Base-by-base conservation (phyloP, 2,329 filamentous ascomycete species). In the Aspergillus vadensis region DNA sequence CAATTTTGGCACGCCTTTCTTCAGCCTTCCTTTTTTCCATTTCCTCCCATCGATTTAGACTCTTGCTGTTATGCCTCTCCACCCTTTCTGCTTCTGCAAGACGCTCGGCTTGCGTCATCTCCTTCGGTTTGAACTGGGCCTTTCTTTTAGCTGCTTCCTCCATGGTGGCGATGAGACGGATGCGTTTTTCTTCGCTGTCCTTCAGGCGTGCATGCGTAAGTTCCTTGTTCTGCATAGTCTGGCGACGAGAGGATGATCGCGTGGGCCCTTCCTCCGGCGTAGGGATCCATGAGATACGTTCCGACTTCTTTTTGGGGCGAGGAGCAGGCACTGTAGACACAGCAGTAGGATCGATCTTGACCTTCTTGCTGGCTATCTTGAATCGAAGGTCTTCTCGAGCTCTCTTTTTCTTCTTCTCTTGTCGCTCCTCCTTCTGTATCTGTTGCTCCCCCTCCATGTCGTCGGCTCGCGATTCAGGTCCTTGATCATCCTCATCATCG, bases 21-120 rank as follows among this genome's bases (percentile, higher is more conserved):
- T 94, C 91, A 66, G 93, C 90, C 60, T 94, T 87, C 73, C 90
- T 88, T 77, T 92, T 92, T 78, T 99, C 95, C 6, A 92, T 91
- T 75, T 92, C 90, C 75, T 98, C 93, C 93, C 94, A 98, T 58
- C 91, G 85, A 72, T 94, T 97, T 71, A 97, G 79, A 76, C 90
- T 98, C 82, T 91, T 96, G 67, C 89, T 86, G 76, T 99, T 97
- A 69, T 88, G 83, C 76, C 90, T 89, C 77, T 98, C 95, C 6
- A 96, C 88, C 55, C 88, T 80, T 17, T 89, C 91, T 1, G 93
- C 93, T 76, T 96, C 91, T 27, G 86, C 88, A 27, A 97, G 82
- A 39, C 92, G 86, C 74, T 98, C 89, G 48, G 86, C 91, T 76
- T 97, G 94, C 5, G 92, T 96, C 86, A 96, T 87, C 27, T 89